Evolutionary conservation across 1,284 basidiomycete genomes (phyloP), one percentile per base, ranked within the genome.

Genomic region (Pseudozyma thailandica): DNA sequence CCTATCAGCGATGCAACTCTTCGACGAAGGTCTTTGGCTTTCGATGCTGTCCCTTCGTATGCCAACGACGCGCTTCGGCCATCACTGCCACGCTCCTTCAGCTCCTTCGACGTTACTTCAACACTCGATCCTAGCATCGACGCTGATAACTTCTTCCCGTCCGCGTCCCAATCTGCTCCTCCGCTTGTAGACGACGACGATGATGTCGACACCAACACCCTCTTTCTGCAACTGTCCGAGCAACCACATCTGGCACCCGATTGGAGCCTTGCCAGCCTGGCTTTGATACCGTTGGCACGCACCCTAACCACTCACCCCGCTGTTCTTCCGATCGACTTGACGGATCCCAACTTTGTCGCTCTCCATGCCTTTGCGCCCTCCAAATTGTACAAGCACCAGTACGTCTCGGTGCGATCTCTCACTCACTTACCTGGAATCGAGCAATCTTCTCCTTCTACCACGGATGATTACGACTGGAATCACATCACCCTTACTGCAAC

Each of bases 351-450:
- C 16, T 68, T 55, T 25, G 41, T 68, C 5, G 57, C 64, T 13
- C 58, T 68, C 15, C 64, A 68, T 21, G 64, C 64, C 4, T 57
- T 68, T 38, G 50, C 64, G 2, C 57, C 64, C 26, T 68, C 64
- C 44, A 56, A 54, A 46, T 57, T 68, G 5, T 68, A 60, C 53
- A 60, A 56, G 42, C 42, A 68, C n/a, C 64, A 68, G 8, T 68
- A 52, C 21, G 64, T 60, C 44, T 60, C 57, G n/a, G 57, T 68
- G 3, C 64, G 64, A 3, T 60, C 64, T 13, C n/a, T 53, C 20
- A 41, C 41, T 3, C 55, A 58, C 26, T 20, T 47, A 1, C 30
- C 35, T 1, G 10, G 13, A 16, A 13, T 31, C 6, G 27, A 31
- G 5, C 4, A 31, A 25, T 8, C 20, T 1, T 1, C n/a, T 0